Conservation (phyloP, 768 basidiomycete species). For the Coprinellus micaceus region DNA sequence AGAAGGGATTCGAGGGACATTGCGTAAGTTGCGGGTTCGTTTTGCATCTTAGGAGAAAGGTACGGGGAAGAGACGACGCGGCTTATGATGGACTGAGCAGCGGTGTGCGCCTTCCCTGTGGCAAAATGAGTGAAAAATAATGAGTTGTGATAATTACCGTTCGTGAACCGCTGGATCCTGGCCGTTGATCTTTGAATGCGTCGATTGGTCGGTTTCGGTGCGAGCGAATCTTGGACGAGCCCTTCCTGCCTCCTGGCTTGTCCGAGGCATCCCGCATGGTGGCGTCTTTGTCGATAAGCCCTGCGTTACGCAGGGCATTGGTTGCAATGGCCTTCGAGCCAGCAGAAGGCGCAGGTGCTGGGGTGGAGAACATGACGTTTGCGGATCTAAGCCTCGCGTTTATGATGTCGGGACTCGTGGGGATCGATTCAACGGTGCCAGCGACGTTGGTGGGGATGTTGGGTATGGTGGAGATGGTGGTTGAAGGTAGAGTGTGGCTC, state of each 20-base stretch:
- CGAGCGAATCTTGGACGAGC: slow-evolving; percentile 53
- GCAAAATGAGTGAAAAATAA: slow-evolving; percentile 22
- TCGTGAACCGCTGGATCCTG: slow-evolving; percentile 36
- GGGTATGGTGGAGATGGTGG: slow-evolving; percentile 9
- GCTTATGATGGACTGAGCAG: slow-evolving; percentile 30
- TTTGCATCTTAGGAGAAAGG: slow-evolving; percentile 5
- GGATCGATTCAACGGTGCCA: not conserved
- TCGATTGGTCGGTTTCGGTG: slow-evolving; percentile 63
- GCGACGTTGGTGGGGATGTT: not conserved
- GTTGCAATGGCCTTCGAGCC: slow-evolving; percentile 56
- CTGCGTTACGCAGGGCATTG: slow-evolving; percentile 64
- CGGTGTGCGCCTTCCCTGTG: slow-evolving; percentile 27
- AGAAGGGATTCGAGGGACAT: slow-evolving; percentile 27
- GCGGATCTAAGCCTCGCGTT: not conserved
- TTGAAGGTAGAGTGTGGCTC: slow-evolving; percentile 19
- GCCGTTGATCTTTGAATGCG: slow-evolving; percentile 50
- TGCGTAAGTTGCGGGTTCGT: slow-evolving; percentile 34
- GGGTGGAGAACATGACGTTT: slow-evolving; percentile 52
- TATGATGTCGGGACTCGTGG: no score
- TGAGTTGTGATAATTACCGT: slow-evolving; percentile 64
- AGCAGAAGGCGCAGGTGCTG: slow-evolving; percentile 45
- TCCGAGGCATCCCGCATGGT: slow-evolving; percentile 69
- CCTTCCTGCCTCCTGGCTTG: slow-evolving; percentile 73
- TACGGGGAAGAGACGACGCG: slow-evolving; percentile 34
- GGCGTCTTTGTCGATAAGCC: slow-evolving; percentile 73